A percentile compares a stretch with the other conserved stretches of the same genome.
These are phyloP conservation scores for Barnettozyma siamensis DNA, from an alignment of 805 yeast species.

Conservation along the genomic window DNA sequence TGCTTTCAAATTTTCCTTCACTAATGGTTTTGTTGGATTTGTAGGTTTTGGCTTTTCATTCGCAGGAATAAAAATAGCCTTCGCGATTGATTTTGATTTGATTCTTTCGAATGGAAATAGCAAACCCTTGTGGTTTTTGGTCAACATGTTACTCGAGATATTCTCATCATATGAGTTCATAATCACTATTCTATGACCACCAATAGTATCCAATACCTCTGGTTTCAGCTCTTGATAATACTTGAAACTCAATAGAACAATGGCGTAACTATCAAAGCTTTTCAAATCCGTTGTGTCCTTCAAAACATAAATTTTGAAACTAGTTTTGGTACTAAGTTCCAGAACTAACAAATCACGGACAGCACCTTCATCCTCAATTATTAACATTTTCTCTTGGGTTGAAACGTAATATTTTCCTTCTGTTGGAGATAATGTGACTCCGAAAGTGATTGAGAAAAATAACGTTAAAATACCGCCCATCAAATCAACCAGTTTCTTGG, in stretches of 20 bases:
- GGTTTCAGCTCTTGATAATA: constrained; percentile 7
- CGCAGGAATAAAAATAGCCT: not conserved
- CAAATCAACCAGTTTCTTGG: constrained; percentile 74
- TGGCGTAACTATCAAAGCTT: constrained; percentile 1
- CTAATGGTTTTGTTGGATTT: not conserved
- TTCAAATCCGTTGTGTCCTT: not conserved
- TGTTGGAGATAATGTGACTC: not conserved
- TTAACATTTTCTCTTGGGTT: constrained; percentile 5
- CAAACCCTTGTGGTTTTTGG: constrained; percentile 9
- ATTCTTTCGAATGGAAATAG: constrained; percentile 16
- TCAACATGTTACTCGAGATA: constrained; percentile 4
- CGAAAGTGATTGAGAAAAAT: constrained; percentile 58
- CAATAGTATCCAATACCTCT: not conserved
- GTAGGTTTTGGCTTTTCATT: not conserved
- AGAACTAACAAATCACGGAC: constrained; percentile 10
- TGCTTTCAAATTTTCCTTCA: not conserved
- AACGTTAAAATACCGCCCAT: constrained; percentile 89
- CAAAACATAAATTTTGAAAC: constrained; percentile 6
- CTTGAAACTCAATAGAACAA: constrained; percentile 10
- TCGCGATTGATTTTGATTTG: constrained; percentile 6
- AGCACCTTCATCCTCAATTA: constrained; percentile 7
- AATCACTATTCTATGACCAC: constrained; percentile 5
- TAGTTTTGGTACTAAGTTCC: constrained; percentile 3
- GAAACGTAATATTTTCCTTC: not conserved
- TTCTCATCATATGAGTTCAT: constrained; percentile 13